Conservation (phyloP, 208 protist species). For the Naegleria fowleri region DNA sequence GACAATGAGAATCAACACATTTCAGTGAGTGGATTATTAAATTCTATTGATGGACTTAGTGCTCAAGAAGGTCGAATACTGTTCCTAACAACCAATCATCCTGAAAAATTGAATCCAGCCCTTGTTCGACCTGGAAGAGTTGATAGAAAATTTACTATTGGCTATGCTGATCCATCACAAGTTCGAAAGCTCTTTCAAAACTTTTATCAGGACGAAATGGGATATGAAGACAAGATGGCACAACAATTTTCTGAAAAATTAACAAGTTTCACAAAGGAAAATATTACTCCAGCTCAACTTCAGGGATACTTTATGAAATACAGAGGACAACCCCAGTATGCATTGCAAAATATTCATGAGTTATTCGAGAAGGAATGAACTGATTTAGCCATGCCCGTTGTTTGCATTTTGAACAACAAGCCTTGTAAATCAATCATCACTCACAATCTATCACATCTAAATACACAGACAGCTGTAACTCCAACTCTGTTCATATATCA, state of each 20-base stretch:
- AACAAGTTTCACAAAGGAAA: background rate
- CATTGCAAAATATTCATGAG: conserved; percentile 43
- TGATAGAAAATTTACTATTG: conserved; percentile 80
- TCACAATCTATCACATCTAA: too few relatives aligned
- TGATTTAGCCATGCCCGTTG: too few relatives aligned
- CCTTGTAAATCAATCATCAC: too few relatives aligned
- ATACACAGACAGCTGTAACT: too few relatives aligned
- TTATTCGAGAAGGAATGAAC: background rate
- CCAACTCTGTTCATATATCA: too few relatives aligned
- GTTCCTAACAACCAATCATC: conserved; percentile 96
- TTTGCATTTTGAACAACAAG: too few relatives aligned
- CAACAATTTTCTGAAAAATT: conserved; percentile 43
- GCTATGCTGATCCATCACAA: conserved; percentile 60
- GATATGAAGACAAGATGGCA: conserved; percentile 49
- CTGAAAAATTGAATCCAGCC: conserved; percentile 80
- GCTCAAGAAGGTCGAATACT: conserved; percentile 84
- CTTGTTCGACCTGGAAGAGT: conserved; percentile 86
- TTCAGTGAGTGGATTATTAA: conserved; percentile 87
- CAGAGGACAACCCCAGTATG: conserved; percentile 57
- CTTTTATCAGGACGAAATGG: conserved; percentile 61
- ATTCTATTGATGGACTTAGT: conserved; percentile 88
- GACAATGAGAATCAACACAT: conserved; percentile 36
- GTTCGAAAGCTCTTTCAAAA: conserved; percentile 65
- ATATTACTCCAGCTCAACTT: conserved; percentile 72
- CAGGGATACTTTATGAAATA: conserved; percentile 86